Base-by-base conservation (phyloP, 163 green algal species). In the Scenedesmus sp. region DNA sequence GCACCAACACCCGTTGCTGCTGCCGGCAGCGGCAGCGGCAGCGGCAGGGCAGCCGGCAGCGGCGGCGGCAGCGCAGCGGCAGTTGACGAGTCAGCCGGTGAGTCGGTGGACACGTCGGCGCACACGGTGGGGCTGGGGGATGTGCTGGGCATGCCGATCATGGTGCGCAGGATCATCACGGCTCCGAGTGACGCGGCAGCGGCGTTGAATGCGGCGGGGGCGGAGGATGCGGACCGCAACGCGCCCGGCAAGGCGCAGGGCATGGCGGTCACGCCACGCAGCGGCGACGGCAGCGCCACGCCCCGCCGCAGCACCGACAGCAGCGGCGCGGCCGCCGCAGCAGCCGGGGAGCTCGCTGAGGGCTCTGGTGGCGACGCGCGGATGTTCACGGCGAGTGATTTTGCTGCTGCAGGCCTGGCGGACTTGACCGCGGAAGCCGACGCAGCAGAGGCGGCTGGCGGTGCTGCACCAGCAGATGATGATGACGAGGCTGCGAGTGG, bases 191-290 rank as follows among this genome's bases (percentile, higher is more conserved):
- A 73, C 26, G 44, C 44, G 46, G 44, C 81, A 70, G 81, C n/a
- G 40, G 18, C 30, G 59, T 40, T 22, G 6, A 42, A 30, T 76
- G 51, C 49, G 15, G 82, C 10, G 16, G 81, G 81, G 3, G 40
- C 16, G 30, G 82, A 46, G 16, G 82, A 51, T 59, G 79, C 79
- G 37, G 40, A 65, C 4, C 37, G 79, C n/a, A 85, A 85, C 22
- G 79, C 79, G 16, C 79, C 79, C 13, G 79, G 40, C 30, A 51
- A 49, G n/a, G 79, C 79, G 22, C 79, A 65, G 40, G 79, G 79
- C 79, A 85, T 85, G 79, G 22, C 79, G 15, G 79, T 85, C 40
- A 76, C 65, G 65, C 65, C 65, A 6, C 65, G 65, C 65, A 18
- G 30, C 65, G 30, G 65, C 9, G 65, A 76, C 4, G 7, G 65